Base-by-base conservation (phyloP, 2,329 filamentous ascomycete species). In the Scytalidium lignicola region DNA sequence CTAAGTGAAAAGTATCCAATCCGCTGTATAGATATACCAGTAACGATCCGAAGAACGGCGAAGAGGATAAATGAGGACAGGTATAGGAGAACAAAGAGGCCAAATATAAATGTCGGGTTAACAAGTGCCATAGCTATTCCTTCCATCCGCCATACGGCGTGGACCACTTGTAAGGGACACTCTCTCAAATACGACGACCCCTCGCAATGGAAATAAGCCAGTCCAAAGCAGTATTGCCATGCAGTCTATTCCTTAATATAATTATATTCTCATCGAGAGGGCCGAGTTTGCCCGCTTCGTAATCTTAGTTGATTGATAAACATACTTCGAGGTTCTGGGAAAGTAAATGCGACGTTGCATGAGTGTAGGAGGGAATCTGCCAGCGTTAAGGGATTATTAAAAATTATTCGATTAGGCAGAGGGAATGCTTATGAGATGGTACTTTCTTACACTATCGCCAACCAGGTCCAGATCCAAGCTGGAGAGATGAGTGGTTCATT, bases 11-110 rank as follows among this genome's bases (percentile, higher is more conserved):
- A 84, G 67, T 95, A 95, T 55, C 93, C 93, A 59, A 99, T 81
- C 58, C 93, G 84, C 70, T 99, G 95, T 57, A 99, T 96, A 5
- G 93, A 99, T 50, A 99, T 76, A 53, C 93, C 93, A 29, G 92
- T 97, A 53, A 92, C 76, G 60, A 97, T 91, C 58, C 93, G 90
- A 55, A 99, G 72, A 59, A 97, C 80, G 62, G 93, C 93, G 68
- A 99, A 96, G 51, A 96, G 69, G 52, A 99, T 85, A 65, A 99
- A 99, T 54, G 92, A 90, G 54, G 83, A 86, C 41, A 99, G 80
- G 72, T 97, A 99, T 54, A 89, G 74, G 56, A 97, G 79, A 60
- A 97, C 83, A 65, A 91, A 62, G 59, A 95, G 76, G 66, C 92
- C 92, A 62, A 95, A 82, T 57, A 96, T 73, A 66, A 96, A 96